Base-by-base conservation (phyloP, 2,329 filamentous ascomycete genomes). In the Pyrenochaeta sp. region DNA sequence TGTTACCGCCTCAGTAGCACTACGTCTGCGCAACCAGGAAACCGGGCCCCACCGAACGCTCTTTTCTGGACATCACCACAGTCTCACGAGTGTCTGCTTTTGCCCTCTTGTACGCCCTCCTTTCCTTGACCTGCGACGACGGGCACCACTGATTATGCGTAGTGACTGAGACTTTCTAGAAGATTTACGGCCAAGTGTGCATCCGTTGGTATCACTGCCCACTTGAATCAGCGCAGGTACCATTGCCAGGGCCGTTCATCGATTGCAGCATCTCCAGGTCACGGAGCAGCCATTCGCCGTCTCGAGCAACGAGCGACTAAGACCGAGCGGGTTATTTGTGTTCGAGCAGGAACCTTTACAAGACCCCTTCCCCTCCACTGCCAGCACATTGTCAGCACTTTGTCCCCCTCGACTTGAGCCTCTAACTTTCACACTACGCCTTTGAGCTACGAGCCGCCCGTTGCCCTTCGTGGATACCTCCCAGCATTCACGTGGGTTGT, bases 401-500 rank as follows among this genome's bases (percentile, higher is more conserved):
- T 72, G 68, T 75, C 68, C 67, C 62, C 49, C 65, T 67, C 52
- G 44, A 70, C 66, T 64, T 67, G 51, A 64, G 57, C 56, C 47
- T 44, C 48, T 61, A 59, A 64, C 59, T 66, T 58, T 60, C 59
- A 61, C 64, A 68, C 54, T 64, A 63, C 67, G 64, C 62, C 64
- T 64, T 61, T 64, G 65, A 64, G 63, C 64, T 67, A 66, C 66
- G 51, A 63, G 54, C 58, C 60, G 58, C 56, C 58, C 40, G 41
- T 63, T 74, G 77, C 79, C 79, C 78, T 79, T 73, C 71, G 76
- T 82, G 79, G 79, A 82, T 81, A 75, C 76, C 69, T 74, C 74
- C 66, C 75, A 73, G 69, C 67, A 77, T 66, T 72, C 77, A 76
- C 77, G 77, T 75, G 78, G 77, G 76, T 75, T 77, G 69, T 77